phyloP scores from a whole-genome alignment of 2,329 filamentous ascomycete species.

The Aurifilum marmelostoma region DNA sequence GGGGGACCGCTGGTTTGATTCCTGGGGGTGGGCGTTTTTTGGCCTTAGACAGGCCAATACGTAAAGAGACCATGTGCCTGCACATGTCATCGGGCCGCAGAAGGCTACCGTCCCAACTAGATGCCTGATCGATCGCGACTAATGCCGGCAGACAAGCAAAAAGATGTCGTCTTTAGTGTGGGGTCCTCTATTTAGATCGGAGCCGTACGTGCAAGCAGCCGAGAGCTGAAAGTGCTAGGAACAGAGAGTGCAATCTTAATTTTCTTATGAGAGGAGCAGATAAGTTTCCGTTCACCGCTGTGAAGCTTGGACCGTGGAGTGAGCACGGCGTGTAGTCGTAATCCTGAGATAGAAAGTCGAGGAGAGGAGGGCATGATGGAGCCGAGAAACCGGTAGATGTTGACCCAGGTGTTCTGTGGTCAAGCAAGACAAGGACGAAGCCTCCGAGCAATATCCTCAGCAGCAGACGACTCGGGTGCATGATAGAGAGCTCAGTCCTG shows the following conservation, averaged over 20 bases:
- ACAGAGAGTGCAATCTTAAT: neutral
- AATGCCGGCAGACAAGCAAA: neutral
- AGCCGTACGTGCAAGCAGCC: neutral
- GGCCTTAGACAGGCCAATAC: neutral
- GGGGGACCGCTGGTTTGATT: neutral
- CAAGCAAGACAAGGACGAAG: too few relatives aligned
- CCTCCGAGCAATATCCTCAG: neutral
- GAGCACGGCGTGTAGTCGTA: neutral
- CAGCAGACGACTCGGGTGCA: neutral
- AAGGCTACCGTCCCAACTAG: neutral
- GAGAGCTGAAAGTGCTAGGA: neutral
- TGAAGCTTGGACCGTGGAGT: neutral
- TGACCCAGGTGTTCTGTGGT: neutral
- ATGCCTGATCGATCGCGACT: constrained; percentile 1
- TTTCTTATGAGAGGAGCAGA: constrained; percentile 1
- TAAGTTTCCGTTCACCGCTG: neutral
- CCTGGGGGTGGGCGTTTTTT: neutral
- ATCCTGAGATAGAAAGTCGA: neutral
- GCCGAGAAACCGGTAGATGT: neutral
- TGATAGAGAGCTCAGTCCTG: neutral
- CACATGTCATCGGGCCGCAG: neutral
- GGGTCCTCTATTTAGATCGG: neutral
- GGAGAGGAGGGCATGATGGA: too few relatives aligned
- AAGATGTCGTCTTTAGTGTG: neutral
- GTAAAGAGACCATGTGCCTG: neutral